A percentile compares a stretch with the other conserved stretches of the same genome.
phyloP scores from a whole-genome alignment of 2,329 filamentous ascomycete species.

The Canariomyces notabilis region DNA sequence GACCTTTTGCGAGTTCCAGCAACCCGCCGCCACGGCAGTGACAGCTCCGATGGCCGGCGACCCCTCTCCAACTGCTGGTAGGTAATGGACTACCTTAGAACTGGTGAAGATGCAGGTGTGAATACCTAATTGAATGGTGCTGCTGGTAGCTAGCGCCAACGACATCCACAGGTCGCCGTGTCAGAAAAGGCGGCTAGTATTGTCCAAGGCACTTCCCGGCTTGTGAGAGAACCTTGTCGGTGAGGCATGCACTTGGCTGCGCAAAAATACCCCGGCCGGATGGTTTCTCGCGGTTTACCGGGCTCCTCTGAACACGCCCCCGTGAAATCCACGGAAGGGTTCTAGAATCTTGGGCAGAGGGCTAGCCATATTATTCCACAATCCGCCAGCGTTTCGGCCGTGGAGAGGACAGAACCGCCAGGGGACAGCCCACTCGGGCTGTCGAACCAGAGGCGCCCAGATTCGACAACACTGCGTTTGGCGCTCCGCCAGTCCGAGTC shows the following conservation, averaged over 20 bases:
- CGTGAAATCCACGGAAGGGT: constrained; percentile 13
- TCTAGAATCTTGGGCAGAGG: constrained; percentile 11
- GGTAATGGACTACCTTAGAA: no score
- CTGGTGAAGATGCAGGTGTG: no score
- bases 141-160: background rate
- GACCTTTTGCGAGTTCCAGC: background rate
- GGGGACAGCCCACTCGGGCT: background rate
- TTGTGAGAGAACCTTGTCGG: background rate
- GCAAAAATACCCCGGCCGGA: constrained; percentile 4
- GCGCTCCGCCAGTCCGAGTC: background rate
- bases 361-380: background rate
- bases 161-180: background rate
- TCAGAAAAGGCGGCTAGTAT: background rate
- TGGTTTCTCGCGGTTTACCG: background rate
- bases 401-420: background rate
- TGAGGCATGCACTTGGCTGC: background rate
- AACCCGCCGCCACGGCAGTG: background rate
- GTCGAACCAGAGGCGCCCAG: constrained; percentile 1
- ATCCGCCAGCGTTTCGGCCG: background rate
- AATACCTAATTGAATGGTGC: background rate
- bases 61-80: background rate
- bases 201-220: background rate
- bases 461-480: background rate
- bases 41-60: background rate
- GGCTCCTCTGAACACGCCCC: background rate